Evolutionary conservation across 768 basidiomycete species (phyloP).

Genomic region (Rhizopogon roseolus): DNA sequence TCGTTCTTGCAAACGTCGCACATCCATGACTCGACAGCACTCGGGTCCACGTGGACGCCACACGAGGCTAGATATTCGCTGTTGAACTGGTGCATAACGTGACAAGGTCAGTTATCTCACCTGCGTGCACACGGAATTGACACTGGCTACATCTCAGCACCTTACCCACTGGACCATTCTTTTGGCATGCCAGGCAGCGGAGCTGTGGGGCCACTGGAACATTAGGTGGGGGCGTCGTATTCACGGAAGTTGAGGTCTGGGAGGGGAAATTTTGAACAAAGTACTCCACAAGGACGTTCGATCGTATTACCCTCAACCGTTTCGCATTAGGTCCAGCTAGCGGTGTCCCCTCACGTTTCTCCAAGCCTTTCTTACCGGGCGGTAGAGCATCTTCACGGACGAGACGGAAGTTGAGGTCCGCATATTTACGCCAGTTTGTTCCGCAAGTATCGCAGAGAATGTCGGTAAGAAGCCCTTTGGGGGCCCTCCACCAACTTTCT

Average conservation of each 20-base stretch:
- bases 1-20: conserved; percentile 89
- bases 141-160: conserved; percentile 83
- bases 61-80: conserved; percentile 44
- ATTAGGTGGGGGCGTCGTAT: conserved; percentile 60
- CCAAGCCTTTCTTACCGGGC: conserved; percentile 34
- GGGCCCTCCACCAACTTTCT: conserved; percentile 86
- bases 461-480: conserved; percentile 72
- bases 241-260: conserved; percentile 32
- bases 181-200: conserved; percentile 71
- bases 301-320: conserved; percentile 50
- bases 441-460: conserved; percentile 86
- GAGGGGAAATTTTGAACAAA: neutral
- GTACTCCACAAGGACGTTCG: neutral
- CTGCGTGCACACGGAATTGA: conserved; percentile 74
- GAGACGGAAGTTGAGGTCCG: conserved; percentile 76
- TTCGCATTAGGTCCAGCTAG: conserved; percentile 50
- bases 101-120: conserved; percentile 30
- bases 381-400: conserved; percentile 61
- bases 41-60: conserved; percentile 64
- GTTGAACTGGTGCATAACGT: conserved; percentile 2
- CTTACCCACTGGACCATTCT: conserved; percentile 69
- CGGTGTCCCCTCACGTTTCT: conserved; percentile 62
- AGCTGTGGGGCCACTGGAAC: conserved; percentile 51
- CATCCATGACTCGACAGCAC: conserved; percentile 67
- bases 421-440: conserved; percentile 89